Evolutionary conservation across 352 stramenopile species (phyloP).

Genomic region (Saprolegnia parasitica): DNA sequence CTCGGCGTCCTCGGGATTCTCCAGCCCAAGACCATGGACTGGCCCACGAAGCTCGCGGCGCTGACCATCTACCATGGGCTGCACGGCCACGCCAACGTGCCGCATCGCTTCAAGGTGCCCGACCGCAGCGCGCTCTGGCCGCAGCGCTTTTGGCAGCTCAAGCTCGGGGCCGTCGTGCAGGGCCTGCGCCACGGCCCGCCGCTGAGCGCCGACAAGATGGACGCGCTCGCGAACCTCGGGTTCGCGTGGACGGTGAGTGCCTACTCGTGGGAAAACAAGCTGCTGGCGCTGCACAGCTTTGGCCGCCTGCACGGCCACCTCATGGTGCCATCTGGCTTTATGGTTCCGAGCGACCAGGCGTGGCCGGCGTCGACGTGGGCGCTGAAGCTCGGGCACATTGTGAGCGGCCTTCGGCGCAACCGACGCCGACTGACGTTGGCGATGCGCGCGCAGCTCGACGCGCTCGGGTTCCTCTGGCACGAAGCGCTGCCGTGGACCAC

Average conservation of each 20-base stretch:
- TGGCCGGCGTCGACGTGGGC: not conserved
- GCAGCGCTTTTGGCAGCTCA: not conserved
- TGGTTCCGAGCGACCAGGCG: not conserved
- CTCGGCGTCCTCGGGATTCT: no score
- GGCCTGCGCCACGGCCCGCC: slow-evolving; percentile 37
- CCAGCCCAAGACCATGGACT: not conserved
- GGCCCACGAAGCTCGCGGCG: not conserved
- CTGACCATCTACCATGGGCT: not conserved
- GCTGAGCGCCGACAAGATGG: slow-evolving; percentile 20
- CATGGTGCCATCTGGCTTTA: not conserved
- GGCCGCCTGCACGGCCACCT: not conserved
- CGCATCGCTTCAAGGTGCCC: not conserved
- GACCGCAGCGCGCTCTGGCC: not conserved
- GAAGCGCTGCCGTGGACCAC: slow-evolving; percentile 29
- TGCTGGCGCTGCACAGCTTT: not conserved
- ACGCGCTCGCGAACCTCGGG: not conserved
- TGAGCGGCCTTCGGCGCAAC: slow-evolving; percentile 20
- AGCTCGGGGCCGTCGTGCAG: slow-evolving; percentile 1
- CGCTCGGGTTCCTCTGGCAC: slow-evolving; percentile 60
- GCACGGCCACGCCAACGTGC: not conserved
- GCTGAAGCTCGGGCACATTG: not conserved
- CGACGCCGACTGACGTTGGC: slow-evolving; percentile 39
- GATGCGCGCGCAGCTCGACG: slow-evolving; percentile 50
- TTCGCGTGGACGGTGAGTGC: slow-evolving; percentile 2
- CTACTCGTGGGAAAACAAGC: slow-evolving; percentile 1